These are phyloP conservation scores for Monascus purpureus DNA, from an alignment of 495 filamentous ascomycete genomes.

Conservation along the genomic window DNA sequence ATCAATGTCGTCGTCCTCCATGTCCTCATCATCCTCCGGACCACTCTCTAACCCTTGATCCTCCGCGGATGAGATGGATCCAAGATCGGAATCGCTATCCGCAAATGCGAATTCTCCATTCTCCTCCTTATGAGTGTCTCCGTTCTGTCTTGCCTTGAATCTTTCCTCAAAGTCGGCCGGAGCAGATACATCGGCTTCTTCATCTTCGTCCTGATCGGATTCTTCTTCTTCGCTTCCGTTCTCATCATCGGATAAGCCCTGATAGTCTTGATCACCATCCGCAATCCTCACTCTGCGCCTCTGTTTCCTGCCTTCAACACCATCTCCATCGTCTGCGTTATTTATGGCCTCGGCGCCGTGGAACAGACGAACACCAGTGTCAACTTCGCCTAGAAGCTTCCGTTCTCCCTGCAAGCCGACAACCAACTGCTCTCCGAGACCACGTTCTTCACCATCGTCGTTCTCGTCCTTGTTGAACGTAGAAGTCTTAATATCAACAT, in stretches of 20 bases:
- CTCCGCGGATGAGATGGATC: conserved; percentile 65
- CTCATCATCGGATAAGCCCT: conserved; percentile 37
- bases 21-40: conserved; percentile 32
- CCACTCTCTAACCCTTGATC: conserved; percentile 49
- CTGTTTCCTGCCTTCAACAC: conserved; percentile 54
- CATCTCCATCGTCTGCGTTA: conserved; percentile 43
- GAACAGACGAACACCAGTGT: conserved; percentile 73
- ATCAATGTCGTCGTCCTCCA: conserved; percentile 41
- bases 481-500: conserved; percentile 58
- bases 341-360: conserved; percentile 56
- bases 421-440: conserved; percentile 85
- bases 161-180: conserved; percentile 25
- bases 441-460: conserved; percentile 44
- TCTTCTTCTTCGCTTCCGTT: conserved; percentile 49
- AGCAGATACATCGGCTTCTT: conserved; percentile 27
- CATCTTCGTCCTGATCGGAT: conserved; percentile 28
- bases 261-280: conserved; percentile 39
- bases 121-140: conserved; percentile 28
- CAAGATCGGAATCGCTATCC: conserved; percentile 89
- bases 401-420: conserved; percentile 77
- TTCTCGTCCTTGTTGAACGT: conserved; percentile 58
- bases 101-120: conserved; percentile 77
- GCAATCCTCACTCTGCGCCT: conserved; percentile 52
- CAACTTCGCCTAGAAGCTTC: conserved; percentile 65
- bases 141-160: conserved; percentile 33